These are phyloP conservation scores for Rhizoctonia solani DNA, from an alignment of 1,284 basidiomycete genomes.

Conservation along the genomic window DNA sequence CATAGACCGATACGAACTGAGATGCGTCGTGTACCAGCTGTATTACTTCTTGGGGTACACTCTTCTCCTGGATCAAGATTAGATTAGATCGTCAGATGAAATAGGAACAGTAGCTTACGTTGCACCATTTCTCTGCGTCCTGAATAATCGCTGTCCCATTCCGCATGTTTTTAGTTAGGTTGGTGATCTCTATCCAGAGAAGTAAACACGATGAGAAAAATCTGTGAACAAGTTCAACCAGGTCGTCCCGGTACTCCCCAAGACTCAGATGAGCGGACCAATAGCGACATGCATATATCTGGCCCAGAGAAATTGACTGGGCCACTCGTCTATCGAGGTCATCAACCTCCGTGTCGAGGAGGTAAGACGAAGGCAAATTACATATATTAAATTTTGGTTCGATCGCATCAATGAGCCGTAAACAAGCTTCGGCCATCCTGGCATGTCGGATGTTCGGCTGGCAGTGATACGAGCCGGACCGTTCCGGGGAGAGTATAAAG, in stretches of 20 bases:
- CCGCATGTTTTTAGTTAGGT: neutral
- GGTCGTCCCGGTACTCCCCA: neutral
- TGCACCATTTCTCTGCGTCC: neutral
- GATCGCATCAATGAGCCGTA: neutral
- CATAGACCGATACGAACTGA: neutral
- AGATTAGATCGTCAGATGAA: too few species aligned
- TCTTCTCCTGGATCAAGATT: too few species aligned
- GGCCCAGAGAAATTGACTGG: neutral
- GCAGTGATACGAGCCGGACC: neutral
- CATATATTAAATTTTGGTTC: slow-evolving; percentile 5
- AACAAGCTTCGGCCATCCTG: neutral
- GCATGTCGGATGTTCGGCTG: neutral
- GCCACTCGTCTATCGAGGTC: neutral
- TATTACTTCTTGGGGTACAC: too few species aligned
- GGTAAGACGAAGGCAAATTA: neutral
- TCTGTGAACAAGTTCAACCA: neutral
- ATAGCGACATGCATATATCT: slow-evolving; percentile 5
- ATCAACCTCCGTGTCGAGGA: neutral
- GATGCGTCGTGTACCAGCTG: neutral
- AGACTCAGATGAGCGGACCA: neutral
- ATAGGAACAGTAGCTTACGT: too few species aligned
- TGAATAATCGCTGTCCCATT: neutral
- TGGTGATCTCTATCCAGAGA: slow-evolving; percentile 8
- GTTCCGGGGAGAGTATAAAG: neutral
- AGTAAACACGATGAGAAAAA: neutral